phyloP scores from a whole-genome alignment of 306 rosid species.

The Ammopiptanthus mongolicus region DNA sequence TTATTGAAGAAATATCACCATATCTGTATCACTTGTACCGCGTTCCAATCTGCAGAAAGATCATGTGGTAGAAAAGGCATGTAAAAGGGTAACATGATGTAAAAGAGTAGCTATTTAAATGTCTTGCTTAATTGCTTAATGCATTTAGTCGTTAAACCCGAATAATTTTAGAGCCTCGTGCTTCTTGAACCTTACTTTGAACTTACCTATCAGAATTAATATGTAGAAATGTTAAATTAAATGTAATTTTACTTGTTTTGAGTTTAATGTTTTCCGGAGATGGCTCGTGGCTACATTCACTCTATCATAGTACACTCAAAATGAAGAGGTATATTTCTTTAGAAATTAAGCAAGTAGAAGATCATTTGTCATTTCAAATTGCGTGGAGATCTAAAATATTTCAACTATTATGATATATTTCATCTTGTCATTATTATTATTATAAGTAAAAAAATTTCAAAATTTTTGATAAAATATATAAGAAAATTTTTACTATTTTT shows the following conservation, averaged over 20 bases:
- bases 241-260: not conserved
- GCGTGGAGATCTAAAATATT: not conserved
- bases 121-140: not conserved
- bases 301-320: no score
- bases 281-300: not conserved
- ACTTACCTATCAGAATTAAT: not conserved
- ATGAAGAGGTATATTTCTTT: no score
- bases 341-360: not conserved
- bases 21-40: not conserved
- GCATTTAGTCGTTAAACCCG: not conserved
- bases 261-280: not conserved
- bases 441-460: no score
- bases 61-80: no score
- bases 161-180: slow-evolving; percentile 13
- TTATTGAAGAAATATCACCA: not conserved
- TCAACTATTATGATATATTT: no score
- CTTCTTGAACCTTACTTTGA: not conserved
- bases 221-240: not conserved
- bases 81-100: no score
- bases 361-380: not conserved
- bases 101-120: no score
- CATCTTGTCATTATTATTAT: no score
- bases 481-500: no score
- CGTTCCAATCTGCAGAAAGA: not conserved
- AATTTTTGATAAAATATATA: no score